These are phyloP conservation scores for Umbelopsis sp. DNA, from an alignment of 192 early-diverging fungal species.

Conservation along the genomic window DNA sequence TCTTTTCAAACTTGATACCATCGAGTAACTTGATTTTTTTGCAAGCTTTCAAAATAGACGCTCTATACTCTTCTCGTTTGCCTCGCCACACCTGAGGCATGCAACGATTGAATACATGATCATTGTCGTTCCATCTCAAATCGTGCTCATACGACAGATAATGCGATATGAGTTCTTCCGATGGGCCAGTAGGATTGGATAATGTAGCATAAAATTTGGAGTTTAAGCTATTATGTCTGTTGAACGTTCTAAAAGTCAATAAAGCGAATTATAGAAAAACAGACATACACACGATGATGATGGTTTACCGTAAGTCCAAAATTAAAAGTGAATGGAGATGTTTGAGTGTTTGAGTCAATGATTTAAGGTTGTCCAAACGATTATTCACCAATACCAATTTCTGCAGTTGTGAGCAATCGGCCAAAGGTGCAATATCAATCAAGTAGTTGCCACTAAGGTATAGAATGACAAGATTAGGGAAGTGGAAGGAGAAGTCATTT, in stretches of 20 bases:
- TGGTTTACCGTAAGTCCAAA: conserved; percentile 29
- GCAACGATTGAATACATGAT: neutral
- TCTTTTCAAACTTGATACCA: conserved; percentile 1
- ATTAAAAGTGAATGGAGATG: conserved; percentile 15
- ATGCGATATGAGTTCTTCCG: neutral
- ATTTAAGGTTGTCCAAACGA: conserved; percentile 37
- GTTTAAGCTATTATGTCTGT: conserved; percentile 2
- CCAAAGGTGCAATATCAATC: conserved; percentile 37
- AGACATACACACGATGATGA: neutral
- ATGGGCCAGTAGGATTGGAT: conserved; percentile 10
- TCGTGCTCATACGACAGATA: conserved; percentile 12
- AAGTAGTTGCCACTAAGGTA: conserved; percentile 47
- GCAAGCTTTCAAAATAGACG: conserved; percentile 4
- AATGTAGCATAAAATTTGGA: conserved; percentile 14
- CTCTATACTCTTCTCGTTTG: conserved; percentile 18
- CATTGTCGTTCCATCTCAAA: conserved; percentile 4
- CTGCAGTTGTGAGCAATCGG: conserved; percentile 37
- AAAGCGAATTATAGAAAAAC: neutral
- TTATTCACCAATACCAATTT: conserved; percentile 48
- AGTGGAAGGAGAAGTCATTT: conserved; percentile 32
- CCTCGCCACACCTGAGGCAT: neutral
- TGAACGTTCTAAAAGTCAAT: neutral
- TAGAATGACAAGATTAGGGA: conserved; percentile 43
- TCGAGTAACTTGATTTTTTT: conserved; percentile 11
- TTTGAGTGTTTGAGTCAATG: conserved; percentile 9